These are phyloP conservation scores for Collybia sp. DNA, from an alignment of 768 basidiomycete genomes.

Conservation along the genomic window DNA sequence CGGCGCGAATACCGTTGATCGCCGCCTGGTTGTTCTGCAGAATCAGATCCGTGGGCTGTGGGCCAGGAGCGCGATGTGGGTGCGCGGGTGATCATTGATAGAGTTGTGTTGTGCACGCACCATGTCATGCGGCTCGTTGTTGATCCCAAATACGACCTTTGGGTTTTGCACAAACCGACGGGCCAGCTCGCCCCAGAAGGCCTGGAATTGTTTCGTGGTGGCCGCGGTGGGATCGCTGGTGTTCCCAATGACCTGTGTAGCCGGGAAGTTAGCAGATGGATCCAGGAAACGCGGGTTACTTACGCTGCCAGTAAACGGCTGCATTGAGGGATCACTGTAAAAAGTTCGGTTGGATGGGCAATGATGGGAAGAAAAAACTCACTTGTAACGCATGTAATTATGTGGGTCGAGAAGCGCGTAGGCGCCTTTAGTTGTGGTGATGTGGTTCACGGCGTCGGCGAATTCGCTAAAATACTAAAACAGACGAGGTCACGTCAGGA, in stretches of 20 bases:
- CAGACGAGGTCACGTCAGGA: neutral
- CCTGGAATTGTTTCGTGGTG: conserved; percentile 35
- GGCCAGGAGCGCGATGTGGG: neutral
- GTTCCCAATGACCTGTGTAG: conserved; percentile 36
- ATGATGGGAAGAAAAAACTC: conserved; percentile 2
- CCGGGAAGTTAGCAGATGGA: too few species aligned
- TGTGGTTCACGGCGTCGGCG: conserved; percentile 38
- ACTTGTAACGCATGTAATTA: conserved; percentile 49
- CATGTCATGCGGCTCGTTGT: conserved; percentile 45
- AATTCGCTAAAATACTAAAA: conserved; percentile 37
- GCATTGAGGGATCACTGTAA: conserved; percentile 35
- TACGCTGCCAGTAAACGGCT: conserved; percentile 40
- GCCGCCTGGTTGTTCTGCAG: conserved; percentile 39
- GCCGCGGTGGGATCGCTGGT: conserved; percentile 38
- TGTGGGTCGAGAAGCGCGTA: conserved; percentile 42
- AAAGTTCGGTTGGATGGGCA: neutral
- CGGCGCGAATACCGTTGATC: conserved; percentile 35
- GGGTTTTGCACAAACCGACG: conserved; percentile 32
- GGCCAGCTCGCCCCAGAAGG: conserved; percentile 39
- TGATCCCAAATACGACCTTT: conserved; percentile 41
- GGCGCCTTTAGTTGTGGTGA: conserved; percentile 34
- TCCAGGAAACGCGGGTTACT: conserved; percentile 2
- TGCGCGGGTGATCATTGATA: too few species aligned
- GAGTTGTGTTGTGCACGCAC: conserved; percentile 16
- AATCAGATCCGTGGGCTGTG: conserved; percentile 34